Conservation (phyloP, 306 rosid species). For the Parietaria judaica region DNA sequence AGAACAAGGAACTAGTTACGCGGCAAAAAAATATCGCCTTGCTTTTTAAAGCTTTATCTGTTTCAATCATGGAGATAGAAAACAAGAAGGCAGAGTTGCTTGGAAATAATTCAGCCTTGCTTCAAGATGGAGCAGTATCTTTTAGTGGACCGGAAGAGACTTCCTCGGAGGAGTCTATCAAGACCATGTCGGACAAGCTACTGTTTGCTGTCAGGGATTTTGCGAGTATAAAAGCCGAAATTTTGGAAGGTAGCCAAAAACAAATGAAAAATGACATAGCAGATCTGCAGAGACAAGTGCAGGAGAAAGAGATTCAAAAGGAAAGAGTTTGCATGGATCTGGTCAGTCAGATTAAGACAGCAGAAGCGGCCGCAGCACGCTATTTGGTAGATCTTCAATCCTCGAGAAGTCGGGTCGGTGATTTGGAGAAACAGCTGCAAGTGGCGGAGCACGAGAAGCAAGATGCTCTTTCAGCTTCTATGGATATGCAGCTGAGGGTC, state of each 20-base stretch:
- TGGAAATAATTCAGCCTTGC: slow-evolving; percentile 33
- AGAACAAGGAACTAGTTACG: slow-evolving; percentile 44
- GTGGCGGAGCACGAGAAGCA: slow-evolving; percentile 47
- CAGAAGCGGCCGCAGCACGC: slow-evolving; percentile 58
- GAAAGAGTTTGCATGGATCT: slow-evolving; percentile 78
- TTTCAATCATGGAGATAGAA: slow-evolving; percentile 44
- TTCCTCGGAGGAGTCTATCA: slow-evolving; percentile 52
- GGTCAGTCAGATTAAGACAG: slow-evolving; percentile 77
- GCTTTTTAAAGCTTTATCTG: slow-evolving; percentile 63
- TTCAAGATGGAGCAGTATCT: slow-evolving; percentile 15
- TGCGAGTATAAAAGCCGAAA: slow-evolving; percentile 49
- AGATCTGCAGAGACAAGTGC: slow-evolving; percentile 80
- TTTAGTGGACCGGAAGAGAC: slow-evolving; percentile 14
- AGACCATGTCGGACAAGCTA: slow-evolving; percentile 53
- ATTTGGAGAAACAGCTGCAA: slow-evolving; percentile 51
- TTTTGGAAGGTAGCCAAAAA: slow-evolving; percentile 45
- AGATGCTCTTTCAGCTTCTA: slow-evolving; percentile 35
- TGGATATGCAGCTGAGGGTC: slow-evolving; percentile 61
- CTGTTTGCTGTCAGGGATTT: slow-evolving; percentile 53
- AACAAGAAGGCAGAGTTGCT: slow-evolving; percentile 53
- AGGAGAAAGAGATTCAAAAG: slow-evolving; percentile 84
- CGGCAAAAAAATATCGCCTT: slow-evolving; percentile 41
- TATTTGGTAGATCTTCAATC: slow-evolving; percentile 63
- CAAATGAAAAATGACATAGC: slow-evolving; percentile 64
- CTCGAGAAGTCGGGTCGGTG: slow-evolving; percentile 38